These are phyloP conservation scores for Didymella glomerata DNA, from an alignment of 2,329 filamentous ascomycete species.

Conservation along the genomic window DNA sequence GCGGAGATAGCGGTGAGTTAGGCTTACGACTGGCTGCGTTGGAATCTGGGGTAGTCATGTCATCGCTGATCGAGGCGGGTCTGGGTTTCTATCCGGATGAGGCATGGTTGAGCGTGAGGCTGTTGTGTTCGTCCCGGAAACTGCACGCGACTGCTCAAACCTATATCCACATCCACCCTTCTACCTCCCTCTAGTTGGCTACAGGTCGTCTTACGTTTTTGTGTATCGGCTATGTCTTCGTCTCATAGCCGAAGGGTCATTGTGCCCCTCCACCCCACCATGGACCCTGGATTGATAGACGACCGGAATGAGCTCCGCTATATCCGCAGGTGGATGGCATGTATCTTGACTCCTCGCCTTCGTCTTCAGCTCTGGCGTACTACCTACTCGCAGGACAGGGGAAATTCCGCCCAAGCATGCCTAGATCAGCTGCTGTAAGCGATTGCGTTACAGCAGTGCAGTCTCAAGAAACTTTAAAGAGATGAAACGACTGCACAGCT, in stretches of 20 bases:
- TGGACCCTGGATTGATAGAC: constrained; percentile 4
- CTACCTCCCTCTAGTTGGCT: too few relatives aligned
- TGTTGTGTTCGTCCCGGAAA: not conserved
- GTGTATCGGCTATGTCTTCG: constrained; percentile 3
- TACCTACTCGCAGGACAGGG: too few relatives aligned
- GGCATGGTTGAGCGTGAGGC: not conserved
- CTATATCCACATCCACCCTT: not conserved
- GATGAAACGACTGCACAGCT: too few relatives aligned
- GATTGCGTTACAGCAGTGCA: too few relatives aligned
- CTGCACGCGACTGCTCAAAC: not conserved
- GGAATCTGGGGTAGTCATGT: constrained; percentile 4
- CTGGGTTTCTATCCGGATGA: not conserved
- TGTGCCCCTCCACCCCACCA: constrained; percentile 7
- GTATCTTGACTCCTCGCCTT: not conserved
- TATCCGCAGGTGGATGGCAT: not conserved
- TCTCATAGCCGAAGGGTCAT: constrained; percentile 1
- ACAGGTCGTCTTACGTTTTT: too few relatives aligned
- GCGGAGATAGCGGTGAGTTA: not conserved
- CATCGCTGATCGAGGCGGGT: constrained; percentile 1
- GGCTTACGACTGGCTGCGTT: not conserved
- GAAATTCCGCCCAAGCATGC: too few relatives aligned
- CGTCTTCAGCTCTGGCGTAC: not conserved
- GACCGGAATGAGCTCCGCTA: constrained; percentile 4
- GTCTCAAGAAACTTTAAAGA: too few relatives aligned
- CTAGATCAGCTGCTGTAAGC: too few relatives aligned